Percentiles rank a stretch among this genome's conserved stretches.
These are phyloP conservation scores for Solanum etuberosum DNA, from an alignment of 257 asterid genomes.

Conservation along the genomic window DNA sequence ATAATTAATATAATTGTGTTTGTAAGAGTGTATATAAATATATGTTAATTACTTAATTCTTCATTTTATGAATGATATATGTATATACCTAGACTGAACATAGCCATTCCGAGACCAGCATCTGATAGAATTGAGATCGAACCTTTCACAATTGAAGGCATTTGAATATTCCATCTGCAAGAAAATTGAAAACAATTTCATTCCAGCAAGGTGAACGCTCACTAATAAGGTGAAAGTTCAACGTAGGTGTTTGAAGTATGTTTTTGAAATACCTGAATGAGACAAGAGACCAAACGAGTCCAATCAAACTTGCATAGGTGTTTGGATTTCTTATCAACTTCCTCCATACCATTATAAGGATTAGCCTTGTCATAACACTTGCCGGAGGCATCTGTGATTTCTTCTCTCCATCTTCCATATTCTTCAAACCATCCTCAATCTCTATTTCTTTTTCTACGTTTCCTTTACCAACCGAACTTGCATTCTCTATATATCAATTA, in stretches of 20 bases:
- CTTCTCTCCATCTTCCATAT: conserved; percentile 31
- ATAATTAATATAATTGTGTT: not conserved
- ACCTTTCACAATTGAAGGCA: conserved; percentile 78
- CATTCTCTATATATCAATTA: conserved; percentile 20
- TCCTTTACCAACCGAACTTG: conserved; percentile 32
- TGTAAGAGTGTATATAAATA: not conserved
- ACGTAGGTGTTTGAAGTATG: too few relatives aligned
- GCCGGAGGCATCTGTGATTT: conserved; percentile 92
- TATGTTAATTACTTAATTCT: too few relatives aligned
- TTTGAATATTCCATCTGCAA: conserved; percentile 73
- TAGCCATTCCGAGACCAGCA: conserved; percentile 98
- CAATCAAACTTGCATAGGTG: conserved; percentile 76
- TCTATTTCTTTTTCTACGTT: conserved; percentile 55
- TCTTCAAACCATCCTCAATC: conserved; percentile 33
- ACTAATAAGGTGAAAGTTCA: not conserved
- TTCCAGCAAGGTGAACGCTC: not conserved
- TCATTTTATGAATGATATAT: too few relatives aligned
- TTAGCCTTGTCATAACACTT: conserved; percentile 89
- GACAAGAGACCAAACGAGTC: conserved; percentile 78
- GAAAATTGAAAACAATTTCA: not conserved
- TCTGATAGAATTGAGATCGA: conserved; percentile 88
- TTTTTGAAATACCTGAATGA: conserved; percentile 36
- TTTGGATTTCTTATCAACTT: conserved; percentile 92
- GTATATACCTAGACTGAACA: conserved; percentile 73
- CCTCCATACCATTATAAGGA: conserved; percentile 92